phyloP scores from a whole-genome alignment of 2,329 filamentous ascomycete species.

The Cercospora sp. region DNA sequence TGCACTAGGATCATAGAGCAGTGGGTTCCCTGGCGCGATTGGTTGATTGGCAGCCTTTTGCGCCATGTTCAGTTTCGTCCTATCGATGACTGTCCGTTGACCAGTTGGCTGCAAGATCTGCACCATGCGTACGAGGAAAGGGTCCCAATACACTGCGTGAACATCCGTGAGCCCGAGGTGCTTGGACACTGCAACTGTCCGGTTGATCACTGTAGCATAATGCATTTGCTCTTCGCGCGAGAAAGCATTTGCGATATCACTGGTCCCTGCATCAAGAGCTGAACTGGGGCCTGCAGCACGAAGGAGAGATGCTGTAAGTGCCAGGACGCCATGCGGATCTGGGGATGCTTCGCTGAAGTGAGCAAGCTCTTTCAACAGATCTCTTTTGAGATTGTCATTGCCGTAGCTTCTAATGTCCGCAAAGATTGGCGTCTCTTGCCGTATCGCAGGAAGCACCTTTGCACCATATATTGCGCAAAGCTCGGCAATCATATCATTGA shows the following conservation, averaged over 20 bases:
- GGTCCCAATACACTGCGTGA: conserved; percentile 91
- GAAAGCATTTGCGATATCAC: conserved; percentile 18
- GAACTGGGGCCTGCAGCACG: conserved; percentile 69
- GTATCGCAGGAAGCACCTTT: conserved; percentile 17
- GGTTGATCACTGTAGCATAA: conserved; percentile 80
- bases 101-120: conserved; percentile 58
- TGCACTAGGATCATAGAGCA: conserved; percentile 92
- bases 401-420: conserved; percentile 59
- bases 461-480: conserved; percentile 34
- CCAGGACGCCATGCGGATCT: conserved; percentile 86
- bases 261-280: conserved; percentile 31
- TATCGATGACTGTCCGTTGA: conserved; percentile 27
- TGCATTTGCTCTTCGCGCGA: conserved; percentile 76
- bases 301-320: conserved; percentile 80
- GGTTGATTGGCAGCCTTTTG: conserved; percentile 19
- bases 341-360: conserved; percentile 92
- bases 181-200: conserved; percentile 75
- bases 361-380: conserved; percentile 85
- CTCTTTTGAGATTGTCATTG: conserved; percentile 76
- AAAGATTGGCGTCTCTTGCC: conserved; percentile 14
- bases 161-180: conserved; percentile 70
- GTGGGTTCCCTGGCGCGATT: conserved; percentile 62
- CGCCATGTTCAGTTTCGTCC: conserved; percentile 24
- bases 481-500: conserved; percentile 32
- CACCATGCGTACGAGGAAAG: conserved; percentile 81